Conservation (phyloP, 192 early-diverging fungal species). For the Backusella parvicylindrica region DNA sequence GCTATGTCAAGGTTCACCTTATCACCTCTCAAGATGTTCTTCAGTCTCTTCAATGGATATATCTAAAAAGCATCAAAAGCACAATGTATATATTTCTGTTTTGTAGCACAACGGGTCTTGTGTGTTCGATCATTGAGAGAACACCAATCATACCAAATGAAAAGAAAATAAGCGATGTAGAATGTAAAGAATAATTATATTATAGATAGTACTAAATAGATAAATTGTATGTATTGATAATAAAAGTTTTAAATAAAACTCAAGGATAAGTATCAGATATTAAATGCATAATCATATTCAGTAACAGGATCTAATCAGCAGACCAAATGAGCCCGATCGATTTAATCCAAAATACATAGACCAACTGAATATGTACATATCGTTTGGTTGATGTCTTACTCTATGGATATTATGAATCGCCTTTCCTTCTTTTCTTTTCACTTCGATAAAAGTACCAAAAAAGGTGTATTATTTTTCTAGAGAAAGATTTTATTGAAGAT, state of each 20-base stretch:
- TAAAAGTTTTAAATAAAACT: no score
- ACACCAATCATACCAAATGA: neutral
- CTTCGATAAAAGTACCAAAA: no score
- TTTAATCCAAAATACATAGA: neutral
- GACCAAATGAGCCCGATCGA: neutral
- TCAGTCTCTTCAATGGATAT: neutral
- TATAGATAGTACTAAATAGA: neutral
- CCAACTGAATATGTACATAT: neutral
- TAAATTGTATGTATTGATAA: neutral
- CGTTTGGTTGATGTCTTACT: neutral
- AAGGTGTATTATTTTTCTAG: no score
- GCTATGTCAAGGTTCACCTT: neutral
- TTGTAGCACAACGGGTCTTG: neutral
- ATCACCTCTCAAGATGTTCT: neutral
- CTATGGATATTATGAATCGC: no score
- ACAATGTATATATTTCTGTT: neutral
- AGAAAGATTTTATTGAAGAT: no score
- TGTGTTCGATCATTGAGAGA: neutral
- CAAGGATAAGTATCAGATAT: neutral
- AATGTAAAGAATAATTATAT: neutral
- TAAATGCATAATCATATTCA: neutral
- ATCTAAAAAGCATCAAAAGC: neutral
- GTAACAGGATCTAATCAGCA: neutral
- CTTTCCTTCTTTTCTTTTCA: no score
- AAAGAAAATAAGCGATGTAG: neutral